These are phyloP conservation scores for Dillenia turbinata DNA, from an alignment of 164 flowering plant genomes.

Conservation along the genomic window DNA sequence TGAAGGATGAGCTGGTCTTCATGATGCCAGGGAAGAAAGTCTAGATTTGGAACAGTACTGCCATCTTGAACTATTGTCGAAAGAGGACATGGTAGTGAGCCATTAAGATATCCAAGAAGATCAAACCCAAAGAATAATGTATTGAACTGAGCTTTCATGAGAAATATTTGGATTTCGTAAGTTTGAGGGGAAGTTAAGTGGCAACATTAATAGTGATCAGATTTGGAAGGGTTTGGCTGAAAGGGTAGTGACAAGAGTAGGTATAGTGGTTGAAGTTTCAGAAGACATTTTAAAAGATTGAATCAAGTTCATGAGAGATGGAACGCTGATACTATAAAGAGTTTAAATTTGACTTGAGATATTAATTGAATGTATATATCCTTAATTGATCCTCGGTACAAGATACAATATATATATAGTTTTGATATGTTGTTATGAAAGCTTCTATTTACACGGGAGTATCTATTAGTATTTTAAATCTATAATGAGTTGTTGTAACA, in stretches of 20 bases:
- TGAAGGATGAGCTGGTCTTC: slow-evolving; percentile 8
- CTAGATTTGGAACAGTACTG: not conserved
- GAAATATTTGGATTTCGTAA: slow-evolving; percentile 1
- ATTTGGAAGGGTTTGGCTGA: not conserved
- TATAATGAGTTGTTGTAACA: no score
- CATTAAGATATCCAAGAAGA: slow-evolving; percentile 9
- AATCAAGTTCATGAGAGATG: not conserved
- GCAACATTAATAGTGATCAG: not conserved
- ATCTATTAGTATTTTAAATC: no score
- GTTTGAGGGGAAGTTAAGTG: slow-evolving; percentile 2
- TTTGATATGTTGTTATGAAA: no score
- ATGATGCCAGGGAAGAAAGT: slow-evolving; percentile 1
- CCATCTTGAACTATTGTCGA: not conserved
- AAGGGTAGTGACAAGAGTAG: not conserved
- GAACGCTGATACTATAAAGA: slow-evolving; percentile 1
- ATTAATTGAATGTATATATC: no score
- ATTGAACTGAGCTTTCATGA: slow-evolving; percentile 3
- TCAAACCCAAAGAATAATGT: slow-evolving; percentile 3
- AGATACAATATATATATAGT: no score
- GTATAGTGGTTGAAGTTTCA: not conserved
- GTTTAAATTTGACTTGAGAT: not conserved
- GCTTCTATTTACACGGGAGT: no score
- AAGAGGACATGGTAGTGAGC: not conserved
- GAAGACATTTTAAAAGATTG: not conserved
- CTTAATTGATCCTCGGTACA: no score